Percentiles rank a stretch among this genome's conserved stretches.
These are phyloP conservation scores for Cotoneaster glaucophyllus DNA, from an alignment of 306 rosid genomes.

Conservation along the genomic window DNA sequence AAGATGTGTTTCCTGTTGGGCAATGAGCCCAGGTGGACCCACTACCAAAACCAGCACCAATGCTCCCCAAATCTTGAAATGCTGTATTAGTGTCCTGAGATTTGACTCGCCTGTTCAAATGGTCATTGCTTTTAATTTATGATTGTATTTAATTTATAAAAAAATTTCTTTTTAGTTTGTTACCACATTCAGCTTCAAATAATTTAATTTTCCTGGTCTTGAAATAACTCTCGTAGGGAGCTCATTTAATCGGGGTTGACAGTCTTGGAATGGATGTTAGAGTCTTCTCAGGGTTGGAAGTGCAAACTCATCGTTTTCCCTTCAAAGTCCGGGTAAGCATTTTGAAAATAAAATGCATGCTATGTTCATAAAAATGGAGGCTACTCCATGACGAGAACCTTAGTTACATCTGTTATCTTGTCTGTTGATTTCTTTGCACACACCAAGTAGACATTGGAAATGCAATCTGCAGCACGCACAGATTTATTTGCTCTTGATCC, in stretches of 20 bases:
- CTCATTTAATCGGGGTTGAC: conserved; percentile 80
- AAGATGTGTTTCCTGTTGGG: no score
- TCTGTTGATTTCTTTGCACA: no score
- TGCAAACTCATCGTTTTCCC: conserved; percentile 79
- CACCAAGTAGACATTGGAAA: no score
- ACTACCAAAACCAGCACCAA: no score
- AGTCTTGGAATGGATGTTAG: conserved; percentile 91
- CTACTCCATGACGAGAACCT: no score
- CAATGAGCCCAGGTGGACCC: no score
- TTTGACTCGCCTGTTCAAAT: neutral
- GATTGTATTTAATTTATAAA: no score
- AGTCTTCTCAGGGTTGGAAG: conserved; percentile 56
- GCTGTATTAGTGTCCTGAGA: neutral
- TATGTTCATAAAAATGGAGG: neutral
- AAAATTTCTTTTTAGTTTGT: neutral
- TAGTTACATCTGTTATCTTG: no score
- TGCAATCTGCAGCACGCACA: neutral
- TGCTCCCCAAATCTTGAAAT: neutral
- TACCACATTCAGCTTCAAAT: neutral
- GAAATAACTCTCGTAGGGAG: conserved; percentile 46
- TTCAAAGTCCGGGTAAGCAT: conserved; percentile 70
- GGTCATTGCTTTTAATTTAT: neutral
- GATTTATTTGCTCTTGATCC: neutral
- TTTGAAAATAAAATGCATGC: conserved; percentile 2
- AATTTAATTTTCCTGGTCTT: neutral